Evolutionary conservation across 2,329 filamentous ascomycete genomes (phyloP), one percentile per base, ranked within the genome.

Genomic region (Colletotrichum filicis): DNA sequence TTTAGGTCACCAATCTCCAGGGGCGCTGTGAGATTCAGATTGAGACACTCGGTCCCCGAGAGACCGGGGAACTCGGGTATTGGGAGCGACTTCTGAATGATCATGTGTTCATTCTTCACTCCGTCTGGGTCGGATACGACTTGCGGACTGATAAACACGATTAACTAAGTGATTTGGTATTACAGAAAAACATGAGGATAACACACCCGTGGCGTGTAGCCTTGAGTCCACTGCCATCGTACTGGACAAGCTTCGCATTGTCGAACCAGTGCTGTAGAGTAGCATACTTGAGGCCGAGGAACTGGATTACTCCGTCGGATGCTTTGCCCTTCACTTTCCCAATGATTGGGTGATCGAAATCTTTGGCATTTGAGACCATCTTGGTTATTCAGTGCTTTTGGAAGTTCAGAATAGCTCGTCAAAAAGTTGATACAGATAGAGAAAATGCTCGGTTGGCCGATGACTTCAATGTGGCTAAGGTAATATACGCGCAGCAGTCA

Each of bases 1-100:
- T 79, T 77, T 5, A 67, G 0, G 42, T 62, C 11, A 58, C 77
- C 68, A n/a, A 49, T 56, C 14, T 69, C 74, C 8, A 6, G 22
- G 7, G 88, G 87, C 0, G 86, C 80, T 0, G 85, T 85, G 60
- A 90, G 85, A 72, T 89, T 89, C 22, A 90, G 78, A 61, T 87
- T 88, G 28, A 90, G 78, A 37, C 87, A 85, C 62, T 89, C 84
- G 3, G 83, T 75, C 26, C 87, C 87, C 12, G 85, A 88, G 64
- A 84, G 81, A 1, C 81, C 80, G 56, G 83, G 81, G 16, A 80
- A 77, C 16, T 49, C 56, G 9, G 76, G 77, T 62, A 79, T 77
- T 52, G 86, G 84, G 1, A 89, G 78, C 0, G 80, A 76, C 9
- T 89, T 82, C 67, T 90, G 88, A 19, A 89, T 83, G 69, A 87